Conservation (phyloP, 2,329 filamentous ascomycete species). For the Aurifilum marmelostoma region DNA sequence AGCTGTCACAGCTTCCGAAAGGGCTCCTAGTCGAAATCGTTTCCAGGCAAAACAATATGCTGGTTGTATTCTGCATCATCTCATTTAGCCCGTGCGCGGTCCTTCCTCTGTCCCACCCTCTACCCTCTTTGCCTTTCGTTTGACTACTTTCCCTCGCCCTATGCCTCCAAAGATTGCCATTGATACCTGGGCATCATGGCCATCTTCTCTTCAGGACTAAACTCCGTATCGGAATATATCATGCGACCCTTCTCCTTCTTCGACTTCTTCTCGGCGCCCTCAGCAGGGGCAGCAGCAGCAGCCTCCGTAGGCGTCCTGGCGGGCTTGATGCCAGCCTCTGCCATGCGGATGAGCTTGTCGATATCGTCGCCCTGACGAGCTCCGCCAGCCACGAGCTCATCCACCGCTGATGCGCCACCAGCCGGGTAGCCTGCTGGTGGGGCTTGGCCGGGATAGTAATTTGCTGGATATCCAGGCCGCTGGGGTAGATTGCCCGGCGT, state of each 20-base stretch:
- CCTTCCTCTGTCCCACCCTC: neutral
- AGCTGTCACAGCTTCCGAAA: neutral
- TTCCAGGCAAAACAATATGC: neutral
- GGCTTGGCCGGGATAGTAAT: conserved; percentile 35
- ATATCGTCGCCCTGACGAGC: conserved; percentile 61
- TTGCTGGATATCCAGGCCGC: conserved; percentile 36
- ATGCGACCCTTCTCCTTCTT: conserved; percentile 70
- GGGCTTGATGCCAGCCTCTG: conserved; percentile 62
- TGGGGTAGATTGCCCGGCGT: conserved; percentile 35
- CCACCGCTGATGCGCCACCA: conserved; percentile 48
- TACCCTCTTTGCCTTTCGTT: neutral
- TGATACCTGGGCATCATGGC: conserved; percentile 76
- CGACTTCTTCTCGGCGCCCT: conserved; percentile 62
- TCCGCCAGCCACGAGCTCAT: conserved; percentile 52
- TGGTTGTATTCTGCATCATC: neutral
- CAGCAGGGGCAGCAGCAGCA: conserved; percentile 39
- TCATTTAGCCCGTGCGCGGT: neutral
- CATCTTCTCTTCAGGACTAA: conserved; percentile 90
- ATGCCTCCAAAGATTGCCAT: conserved; percentile 38
- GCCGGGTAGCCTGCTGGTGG: conserved; percentile 35
- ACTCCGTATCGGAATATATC: conserved; percentile 79
- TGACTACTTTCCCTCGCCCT: neutral
- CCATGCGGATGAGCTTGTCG: conserved; percentile 67
- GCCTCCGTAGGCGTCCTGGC: conserved; percentile 37
- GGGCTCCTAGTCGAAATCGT: neutral